Evolutionary conservation across 164 flowering plant genomes (phyloP).

Genomic region (Dillenia suffruticosa): DNA sequence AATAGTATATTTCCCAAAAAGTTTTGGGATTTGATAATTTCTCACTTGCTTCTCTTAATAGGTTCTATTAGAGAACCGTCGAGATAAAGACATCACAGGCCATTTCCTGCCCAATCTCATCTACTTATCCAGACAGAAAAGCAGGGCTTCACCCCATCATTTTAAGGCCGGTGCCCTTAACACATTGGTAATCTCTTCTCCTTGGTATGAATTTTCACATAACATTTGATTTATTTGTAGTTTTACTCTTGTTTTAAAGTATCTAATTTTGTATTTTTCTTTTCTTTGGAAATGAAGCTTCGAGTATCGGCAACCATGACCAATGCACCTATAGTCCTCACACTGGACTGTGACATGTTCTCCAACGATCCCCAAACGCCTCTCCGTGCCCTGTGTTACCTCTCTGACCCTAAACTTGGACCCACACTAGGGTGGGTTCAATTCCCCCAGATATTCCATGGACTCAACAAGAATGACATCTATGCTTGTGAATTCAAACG

Average conservation of each 20-base stretch:
- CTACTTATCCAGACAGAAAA: slow-evolving; percentile 70
- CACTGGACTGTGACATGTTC: slow-evolving; percentile 57
- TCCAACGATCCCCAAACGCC: slow-evolving; percentile 60
- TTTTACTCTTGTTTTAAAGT: not conserved
- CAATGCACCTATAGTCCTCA: slow-evolving; percentile 58
- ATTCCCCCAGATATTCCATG: slow-evolving; percentile 50
- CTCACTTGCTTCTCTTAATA: slow-evolving; percentile 9
- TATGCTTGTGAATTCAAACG: slow-evolving; percentile 32
- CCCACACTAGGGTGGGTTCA: slow-evolving; percentile 45
- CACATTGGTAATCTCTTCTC: slow-evolving; percentile 39
- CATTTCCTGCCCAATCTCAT: slow-evolving; percentile 62
- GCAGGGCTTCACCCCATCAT: slow-evolving; percentile 41
- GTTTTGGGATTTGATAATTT: too few species aligned
- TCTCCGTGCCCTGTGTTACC: slow-evolving; percentile 47
- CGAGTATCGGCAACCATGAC: slow-evolving; percentile 59
- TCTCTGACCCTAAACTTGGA: slow-evolving; percentile 24
- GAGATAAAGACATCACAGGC: slow-evolving; percentile 45
- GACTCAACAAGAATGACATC: slow-evolving; percentile 44
- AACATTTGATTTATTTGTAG: not conserved
- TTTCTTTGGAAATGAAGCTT: slow-evolving; percentile 36
- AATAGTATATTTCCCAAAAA: too few species aligned
- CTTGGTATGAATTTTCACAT: not conserved
- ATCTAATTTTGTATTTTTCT: too few species aligned
- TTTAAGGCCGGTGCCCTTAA: slow-evolving; percentile 98
- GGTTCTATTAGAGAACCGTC: slow-evolving; percentile 46